Evolutionary conservation across 768 basidiomycete species (phyloP).

Genomic region (Boletellus emodensis): DNA sequence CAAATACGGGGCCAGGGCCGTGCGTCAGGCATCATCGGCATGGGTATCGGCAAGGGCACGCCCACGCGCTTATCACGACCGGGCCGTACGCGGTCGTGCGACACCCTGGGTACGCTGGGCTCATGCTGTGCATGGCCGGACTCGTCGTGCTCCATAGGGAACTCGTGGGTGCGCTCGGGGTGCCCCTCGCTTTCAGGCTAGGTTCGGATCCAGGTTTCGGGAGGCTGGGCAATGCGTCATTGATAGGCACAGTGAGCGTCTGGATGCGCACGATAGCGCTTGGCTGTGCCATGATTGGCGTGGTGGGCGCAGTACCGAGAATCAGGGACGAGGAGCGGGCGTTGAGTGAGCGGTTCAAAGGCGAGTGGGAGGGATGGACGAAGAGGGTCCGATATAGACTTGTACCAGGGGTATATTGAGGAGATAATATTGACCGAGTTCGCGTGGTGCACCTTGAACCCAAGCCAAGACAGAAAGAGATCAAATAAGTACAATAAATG

Average conservation of each 20-base stretch:
- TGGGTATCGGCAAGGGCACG: not conserved
- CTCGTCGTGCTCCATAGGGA: conserved; percentile 13
- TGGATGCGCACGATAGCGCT: conserved; percentile 12
- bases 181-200: too few species aligned
- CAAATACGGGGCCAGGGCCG: conserved; percentile 1
- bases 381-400: conserved; percentile 44
- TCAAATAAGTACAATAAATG: not conserved
- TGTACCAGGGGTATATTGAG: conserved; percentile 44
- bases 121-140: conserved; percentile 27
- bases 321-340: conserved; percentile 11
- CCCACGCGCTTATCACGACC: conserved; percentile 24
- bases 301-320: conserved; percentile 6
- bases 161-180: not conserved
- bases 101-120: conserved; percentile 31
- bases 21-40: too few species aligned
- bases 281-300: conserved; percentile 1
- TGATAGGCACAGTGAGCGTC: too few species aligned
- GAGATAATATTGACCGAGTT: not conserved
- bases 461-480: not conserved
- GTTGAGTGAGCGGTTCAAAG: conserved; percentile 12
- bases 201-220: too few species aligned
- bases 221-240: too few species aligned
- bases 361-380: conserved; percentile 37
- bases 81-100: conserved; percentile 28
- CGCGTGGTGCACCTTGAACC: not conserved